A percentile compares a stretch with the other conserved stretches of the same genome.
These are phyloP conservation scores for Vaucheria bursata DNA, from an alignment of 352 stramenopile genomes.

Conservation along the genomic window DNA sequence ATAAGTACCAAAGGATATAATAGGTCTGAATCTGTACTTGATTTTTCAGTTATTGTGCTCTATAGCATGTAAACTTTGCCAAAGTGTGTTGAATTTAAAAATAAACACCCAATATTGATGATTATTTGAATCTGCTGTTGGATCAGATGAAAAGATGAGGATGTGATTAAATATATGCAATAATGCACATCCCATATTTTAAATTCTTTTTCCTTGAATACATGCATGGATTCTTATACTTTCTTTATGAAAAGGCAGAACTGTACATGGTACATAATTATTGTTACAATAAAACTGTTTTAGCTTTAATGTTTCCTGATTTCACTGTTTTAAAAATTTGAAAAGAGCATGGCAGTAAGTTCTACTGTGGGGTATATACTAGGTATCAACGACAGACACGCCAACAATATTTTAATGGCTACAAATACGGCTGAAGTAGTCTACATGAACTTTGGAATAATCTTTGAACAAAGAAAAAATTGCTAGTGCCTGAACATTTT, in stretches of 20 bases:
- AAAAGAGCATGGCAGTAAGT: constrained; percentile 83
- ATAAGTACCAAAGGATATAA: no score
- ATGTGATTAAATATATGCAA: constrained; percentile 74
- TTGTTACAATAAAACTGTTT: background rate
- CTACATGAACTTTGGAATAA: constrained; percentile 99
- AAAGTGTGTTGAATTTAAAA: no score
- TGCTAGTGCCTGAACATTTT: constrained; percentile 97
- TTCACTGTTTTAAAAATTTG: background rate
- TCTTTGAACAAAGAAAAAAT: constrained; percentile 93
- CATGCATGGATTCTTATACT: constrained; percentile 84
- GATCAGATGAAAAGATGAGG: constrained; percentile 58
- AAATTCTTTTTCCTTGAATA: constrained; percentile 93
- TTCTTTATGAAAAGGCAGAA: constrained; percentile 79
- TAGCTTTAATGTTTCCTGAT: no score
- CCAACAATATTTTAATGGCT: constrained; percentile 96
- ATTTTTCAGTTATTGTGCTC: no score
- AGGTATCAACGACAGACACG: constrained; percentile 96
- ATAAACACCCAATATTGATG: constrained; percentile 51
- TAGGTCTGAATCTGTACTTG: no score
- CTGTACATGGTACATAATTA: constrained; percentile 57
- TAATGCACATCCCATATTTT: constrained; percentile 91
- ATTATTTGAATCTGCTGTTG: constrained; percentile 61
- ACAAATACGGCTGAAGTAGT: constrained; percentile 91
- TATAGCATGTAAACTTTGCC: no score
- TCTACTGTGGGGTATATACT: constrained; percentile 88